These are phyloP conservation scores for Morella rubra DNA, from an alignment of 306 rosid species.

Conservation along the genomic window DNA sequence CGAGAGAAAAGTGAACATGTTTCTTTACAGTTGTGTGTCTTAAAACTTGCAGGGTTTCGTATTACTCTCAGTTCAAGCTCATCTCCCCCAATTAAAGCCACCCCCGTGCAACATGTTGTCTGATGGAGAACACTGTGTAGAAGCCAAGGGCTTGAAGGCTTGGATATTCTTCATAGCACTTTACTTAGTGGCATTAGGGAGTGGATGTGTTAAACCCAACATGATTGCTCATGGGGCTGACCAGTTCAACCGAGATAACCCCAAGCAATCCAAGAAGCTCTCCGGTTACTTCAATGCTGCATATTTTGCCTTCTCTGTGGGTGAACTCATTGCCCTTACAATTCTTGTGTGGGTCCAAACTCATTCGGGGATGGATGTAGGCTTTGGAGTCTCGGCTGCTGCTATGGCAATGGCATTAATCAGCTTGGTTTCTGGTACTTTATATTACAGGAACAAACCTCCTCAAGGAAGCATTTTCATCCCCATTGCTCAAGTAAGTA, in stretches of 20 bases:
- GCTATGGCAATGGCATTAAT: conserved; percentile 84
- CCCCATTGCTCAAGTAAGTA: conserved; percentile 76
- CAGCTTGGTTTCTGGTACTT: conserved; percentile 62
- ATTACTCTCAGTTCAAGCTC: conserved; percentile 91
- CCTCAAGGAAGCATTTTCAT: conserved; percentile 83
- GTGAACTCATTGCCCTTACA: conserved; percentile 83
- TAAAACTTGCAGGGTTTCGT: conserved; percentile 64
- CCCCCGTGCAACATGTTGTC: conserved; percentile 50
- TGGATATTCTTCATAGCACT: conserved; percentile 76
- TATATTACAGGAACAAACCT: conserved; percentile 78
- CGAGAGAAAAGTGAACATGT: not conserved
- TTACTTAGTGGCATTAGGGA: conserved; percentile 88
- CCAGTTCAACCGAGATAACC: conserved; percentile 58
- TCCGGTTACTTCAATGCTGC: conserved; percentile 88
- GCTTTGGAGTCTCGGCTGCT: conserved; percentile 92
- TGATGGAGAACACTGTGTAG: conserved; percentile 45
- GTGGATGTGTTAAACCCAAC: conserved; percentile 95
- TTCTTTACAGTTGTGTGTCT: not conserved
- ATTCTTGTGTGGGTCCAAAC: conserved; percentile 93
- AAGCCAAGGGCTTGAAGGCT: conserved; percentile 79
- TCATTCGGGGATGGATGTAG: conserved; percentile 96
- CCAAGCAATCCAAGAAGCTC: conserved; percentile 55
- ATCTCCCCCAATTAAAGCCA: conserved; percentile 81
- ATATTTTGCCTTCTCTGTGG: conserved; percentile 83
- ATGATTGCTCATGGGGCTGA: conserved; percentile 95